Evolutionary conservation across 179 eudicot species (phyloP).

Genomic region (Amaranthus tricolor): DNA sequence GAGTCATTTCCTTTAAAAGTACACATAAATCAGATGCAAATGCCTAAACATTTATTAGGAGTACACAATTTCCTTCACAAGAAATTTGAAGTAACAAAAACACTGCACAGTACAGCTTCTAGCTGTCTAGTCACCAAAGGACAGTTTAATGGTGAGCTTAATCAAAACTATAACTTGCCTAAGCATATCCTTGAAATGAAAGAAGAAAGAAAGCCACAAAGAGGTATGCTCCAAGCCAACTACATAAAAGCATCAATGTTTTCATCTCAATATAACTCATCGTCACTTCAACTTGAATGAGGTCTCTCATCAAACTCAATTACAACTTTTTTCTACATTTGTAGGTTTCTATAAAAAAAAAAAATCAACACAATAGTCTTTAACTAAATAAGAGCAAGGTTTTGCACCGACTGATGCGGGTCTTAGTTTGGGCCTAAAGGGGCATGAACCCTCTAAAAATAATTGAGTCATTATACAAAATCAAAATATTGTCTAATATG

Average conservation of each 20-base stretch:
- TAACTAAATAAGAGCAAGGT: not conserved
- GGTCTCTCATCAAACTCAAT: too few relatives aligned
- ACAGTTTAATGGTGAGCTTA: not conserved
- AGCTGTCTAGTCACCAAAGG: not conserved
- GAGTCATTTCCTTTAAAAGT: too few relatives aligned
- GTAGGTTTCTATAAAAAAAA: too few relatives aligned
- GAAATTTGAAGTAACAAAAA: not conserved
- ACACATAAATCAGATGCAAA: not conserved
- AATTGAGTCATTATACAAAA: too few relatives aligned
- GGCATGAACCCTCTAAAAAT: too few relatives aligned
- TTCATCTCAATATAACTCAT: not conserved
- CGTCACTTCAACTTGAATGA: not conserved
- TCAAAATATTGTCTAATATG: too few relatives aligned
- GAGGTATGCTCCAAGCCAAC: not conserved
- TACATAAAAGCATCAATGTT: too few relatives aligned
- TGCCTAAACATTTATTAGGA: not conserved
- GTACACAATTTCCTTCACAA: not conserved
- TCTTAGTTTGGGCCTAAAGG: too few relatives aligned
- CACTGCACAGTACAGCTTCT: not conserved
- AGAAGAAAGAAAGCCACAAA: not conserved
- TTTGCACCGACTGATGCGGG: too few relatives aligned
- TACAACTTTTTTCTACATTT: not conserved
- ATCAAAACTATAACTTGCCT: not conserved
- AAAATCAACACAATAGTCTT: not conserved
- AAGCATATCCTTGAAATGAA: too few relatives aligned